Conservation (phyloP, 805 yeast genomes). For the Metschnikowia cubensis region DNA sequence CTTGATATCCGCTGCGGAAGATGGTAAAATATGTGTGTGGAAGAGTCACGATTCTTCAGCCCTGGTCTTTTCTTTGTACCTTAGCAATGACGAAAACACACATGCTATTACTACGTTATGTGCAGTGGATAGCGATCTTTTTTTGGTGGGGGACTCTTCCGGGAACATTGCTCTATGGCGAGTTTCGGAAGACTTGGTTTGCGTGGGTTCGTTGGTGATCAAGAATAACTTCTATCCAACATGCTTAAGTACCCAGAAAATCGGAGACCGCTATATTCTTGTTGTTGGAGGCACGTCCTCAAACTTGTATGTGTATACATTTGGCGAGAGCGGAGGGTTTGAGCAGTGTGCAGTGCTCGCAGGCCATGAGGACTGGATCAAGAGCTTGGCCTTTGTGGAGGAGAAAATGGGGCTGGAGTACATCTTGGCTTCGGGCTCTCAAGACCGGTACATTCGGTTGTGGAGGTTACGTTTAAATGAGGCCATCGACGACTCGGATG, state of each 20-base stretch:
- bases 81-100: not conserved
- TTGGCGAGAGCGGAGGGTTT: constrained; percentile 25
- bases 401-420: constrained; percentile 47
- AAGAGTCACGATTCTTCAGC: constrained; percentile 12
- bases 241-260: constrained; percentile 30
- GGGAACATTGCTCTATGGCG: constrained; percentile 57
- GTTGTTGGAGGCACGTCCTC: constrained; percentile 73
- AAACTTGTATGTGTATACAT: constrained; percentile 51
- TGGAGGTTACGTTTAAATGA: constrained; percentile 72
- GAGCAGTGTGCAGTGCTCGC: constrained; percentile 50
- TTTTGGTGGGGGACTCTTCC: constrained; percentile 61
- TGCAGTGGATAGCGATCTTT: constrained; percentile 32
- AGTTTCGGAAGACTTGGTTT: constrained; percentile 20
- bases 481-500: constrained; percentile 52
- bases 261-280: constrained; percentile 40
- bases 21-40: constrained; percentile 63
- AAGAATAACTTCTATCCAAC: constrained; percentile 49
- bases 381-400: constrained; percentile 59
- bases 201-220: constrained; percentile 31
- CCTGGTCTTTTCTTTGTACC: constrained; percentile 23
- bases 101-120: constrained; percentile 56
- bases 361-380: constrained; percentile 98
- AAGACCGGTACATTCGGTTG: constrained; percentile 85
- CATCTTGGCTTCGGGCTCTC: constrained; percentile 83
- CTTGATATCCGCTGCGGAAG: constrained; percentile 66